These are phyloP conservation scores for Avena insularis DNA, from an alignment of 176 grass and related monocot genomes.

Conservation along the genomic window DNA sequence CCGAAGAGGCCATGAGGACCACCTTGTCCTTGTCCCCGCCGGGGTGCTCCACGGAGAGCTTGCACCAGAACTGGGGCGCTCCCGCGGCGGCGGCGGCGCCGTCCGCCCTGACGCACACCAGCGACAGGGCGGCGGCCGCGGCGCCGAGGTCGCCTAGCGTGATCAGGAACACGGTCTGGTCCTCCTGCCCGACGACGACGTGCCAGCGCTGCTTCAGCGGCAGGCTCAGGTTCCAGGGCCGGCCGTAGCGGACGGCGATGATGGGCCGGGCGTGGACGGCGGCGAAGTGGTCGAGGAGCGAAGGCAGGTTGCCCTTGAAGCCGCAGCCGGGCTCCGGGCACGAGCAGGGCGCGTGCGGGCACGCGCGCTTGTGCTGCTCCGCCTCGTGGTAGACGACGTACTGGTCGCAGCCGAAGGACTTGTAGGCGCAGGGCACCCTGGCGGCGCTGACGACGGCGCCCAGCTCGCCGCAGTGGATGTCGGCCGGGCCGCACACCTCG, in stretches of 20 bases:
- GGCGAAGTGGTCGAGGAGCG: conserved; percentile 12
- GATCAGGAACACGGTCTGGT: conserved; percentile 28
- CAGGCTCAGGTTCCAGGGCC: background rate
- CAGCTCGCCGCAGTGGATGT: background rate
- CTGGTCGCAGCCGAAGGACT: background rate
- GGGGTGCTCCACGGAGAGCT: conserved; percentile 12
- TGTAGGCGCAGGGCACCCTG: conserved; percentile 24
- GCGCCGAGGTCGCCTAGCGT: background rate
- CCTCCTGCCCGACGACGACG: background rate
- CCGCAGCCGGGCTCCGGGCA: conserved; percentile 34
- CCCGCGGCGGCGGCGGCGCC: background rate
- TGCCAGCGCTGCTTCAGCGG: conserved; percentile 15
- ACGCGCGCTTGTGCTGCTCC: background rate
- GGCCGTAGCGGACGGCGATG: conserved; percentile 15
- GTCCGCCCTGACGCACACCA: conserved; percentile 7
- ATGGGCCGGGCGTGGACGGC: conserved; percentile 1
- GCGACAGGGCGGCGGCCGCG: background rate
- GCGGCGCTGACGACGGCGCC: background rate
- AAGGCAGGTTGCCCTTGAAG: background rate
- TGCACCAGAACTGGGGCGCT: conserved; percentile 21
- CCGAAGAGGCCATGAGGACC: background rate
- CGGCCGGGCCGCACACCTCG: background rate
- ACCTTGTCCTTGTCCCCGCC: background rate
- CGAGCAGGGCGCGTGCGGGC: background rate
- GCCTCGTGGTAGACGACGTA: conserved; percentile 2